Evolutionary conservation across 2,329 filamentous ascomycete species (phyloP), one percentile per base, ranked within the genome.

Genomic region (Podosphaera fusca): DNA sequence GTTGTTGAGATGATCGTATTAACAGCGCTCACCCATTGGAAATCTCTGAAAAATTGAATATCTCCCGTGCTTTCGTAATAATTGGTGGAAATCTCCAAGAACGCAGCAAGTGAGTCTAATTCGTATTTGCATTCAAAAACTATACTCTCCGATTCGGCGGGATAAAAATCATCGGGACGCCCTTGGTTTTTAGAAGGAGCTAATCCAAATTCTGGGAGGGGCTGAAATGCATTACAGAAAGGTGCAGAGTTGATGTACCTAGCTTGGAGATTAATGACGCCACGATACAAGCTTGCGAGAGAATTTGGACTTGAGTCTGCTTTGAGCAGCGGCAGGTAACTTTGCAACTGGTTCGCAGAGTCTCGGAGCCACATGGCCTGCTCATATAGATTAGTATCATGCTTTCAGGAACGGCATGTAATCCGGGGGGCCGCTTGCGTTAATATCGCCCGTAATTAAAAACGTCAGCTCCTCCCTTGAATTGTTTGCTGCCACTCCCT

Each of bases 101-200:
- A 95, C 35, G 87, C 82, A 0, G 89, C 87, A 1, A 95, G 76
- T 9, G 85, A 90, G 71, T 95, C 89, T 51, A 95, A 80, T 70
- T 95, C 90, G 69, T 92, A 95, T 69, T 95, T 95, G 76, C 90
- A 95, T 69, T 95, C 90, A 66, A 92, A 95, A 0, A 94, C 88
- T 42, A 81, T 73, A 1, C 76, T 74, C 63, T 87, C 81, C 62
- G 87, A 87, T 0, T 74, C 70, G 0, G 87, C 85, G 58, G 84
- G 79, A 0, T 84, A 81, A n/a, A 68, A 72, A 61, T 84, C 73
- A 60, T 79, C 70, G 73, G 70, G 64, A 69, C 63, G 67, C 86
- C 77, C 79, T 1, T 75, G 72, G 64, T 84, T 84, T 10, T 70
- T 65, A 0, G 74, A 72, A 1, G 82, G 76, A 1, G 69, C 64